Percentiles rank a stretch among this genome's conserved stretches.
phyloP scores from a whole-genome alignment of 148 eudicot genomes.

The Polygonum aviculare region DNA sequence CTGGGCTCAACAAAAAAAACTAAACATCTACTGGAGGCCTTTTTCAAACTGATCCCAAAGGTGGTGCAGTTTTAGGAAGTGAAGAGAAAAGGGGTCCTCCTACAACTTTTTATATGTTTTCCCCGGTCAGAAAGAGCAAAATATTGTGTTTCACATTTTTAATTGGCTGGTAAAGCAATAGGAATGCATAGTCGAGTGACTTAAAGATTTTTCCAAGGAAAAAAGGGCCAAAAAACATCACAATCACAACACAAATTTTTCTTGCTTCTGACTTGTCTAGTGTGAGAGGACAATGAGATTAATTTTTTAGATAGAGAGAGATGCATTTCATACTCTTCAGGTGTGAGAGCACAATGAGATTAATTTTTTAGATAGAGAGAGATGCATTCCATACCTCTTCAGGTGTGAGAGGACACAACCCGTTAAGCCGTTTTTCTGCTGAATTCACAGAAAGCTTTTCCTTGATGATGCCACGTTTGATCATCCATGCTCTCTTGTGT shows the following conservation, averaged over 20 bases:
- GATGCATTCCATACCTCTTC: conserved; percentile 55
- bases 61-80: neutral
- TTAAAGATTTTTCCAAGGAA: neutral
- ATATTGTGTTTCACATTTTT: neutral
- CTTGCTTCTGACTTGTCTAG: neutral
- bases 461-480: conserved; percentile 79
- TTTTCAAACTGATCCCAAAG: too few relatives aligned
- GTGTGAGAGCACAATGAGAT: neutral
- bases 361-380: neutral
- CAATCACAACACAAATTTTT: neutral
- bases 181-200: neutral
- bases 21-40: too few relatives aligned
- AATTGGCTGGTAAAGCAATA: neutral
- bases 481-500: conserved; percentile 88
- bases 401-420: conserved; percentile 87
- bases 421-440: conserved; percentile 54
- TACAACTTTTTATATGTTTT: neutral
- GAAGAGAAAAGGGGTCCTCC: neutral
- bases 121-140: neutral
- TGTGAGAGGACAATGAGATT: neutral
- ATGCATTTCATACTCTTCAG: conserved; percentile 9
- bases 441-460: conserved; percentile 80
- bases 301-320: neutral
- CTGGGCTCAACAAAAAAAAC: too few relatives aligned
- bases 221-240: neutral